Evolutionary conservation across 2,329 filamentous ascomycete genomes (phyloP).

Genomic region (Reticulascus tulasneorum): DNA sequence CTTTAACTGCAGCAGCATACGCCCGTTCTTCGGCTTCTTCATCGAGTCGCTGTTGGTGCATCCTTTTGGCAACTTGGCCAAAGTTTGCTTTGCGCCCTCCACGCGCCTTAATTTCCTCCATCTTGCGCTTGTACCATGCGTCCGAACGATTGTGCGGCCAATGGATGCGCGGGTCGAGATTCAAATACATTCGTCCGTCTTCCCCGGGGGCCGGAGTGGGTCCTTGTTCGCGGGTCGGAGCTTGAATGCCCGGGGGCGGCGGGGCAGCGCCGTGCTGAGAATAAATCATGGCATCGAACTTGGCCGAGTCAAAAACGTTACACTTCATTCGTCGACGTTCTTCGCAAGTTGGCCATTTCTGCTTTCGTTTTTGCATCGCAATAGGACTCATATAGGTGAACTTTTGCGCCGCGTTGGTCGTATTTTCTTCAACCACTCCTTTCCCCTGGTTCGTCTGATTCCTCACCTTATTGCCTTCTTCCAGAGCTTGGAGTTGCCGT

Average conservation of each 20-base stretch:
- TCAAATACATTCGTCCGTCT: conserved; percentile 34
- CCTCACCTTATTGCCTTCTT: too few relatives aligned
- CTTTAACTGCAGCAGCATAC: not conserved
- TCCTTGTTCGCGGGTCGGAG: not conserved
- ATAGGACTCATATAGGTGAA: too few relatives aligned
- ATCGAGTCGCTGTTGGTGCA: conserved; percentile 25
- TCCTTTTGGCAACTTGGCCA: conserved; percentile 38
- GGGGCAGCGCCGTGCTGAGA: conserved; percentile 10
- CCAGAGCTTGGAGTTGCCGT: too few relatives aligned
- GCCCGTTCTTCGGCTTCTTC: conserved; percentile 10
- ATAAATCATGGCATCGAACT: conserved; percentile 16
- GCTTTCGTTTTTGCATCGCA: not conserved
- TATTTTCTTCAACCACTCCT: too few relatives aligned
- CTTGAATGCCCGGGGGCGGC: conserved; percentile 6
- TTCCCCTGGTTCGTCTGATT: too few relatives aligned
- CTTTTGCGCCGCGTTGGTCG: not conserved
- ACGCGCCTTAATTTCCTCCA: conserved; percentile 44
- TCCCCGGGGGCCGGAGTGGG: conserved; percentile 7
- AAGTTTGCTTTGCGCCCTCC: conserved; percentile 48
- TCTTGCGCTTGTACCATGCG: conserved; percentile 44
- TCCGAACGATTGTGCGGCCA: conserved; percentile 38
- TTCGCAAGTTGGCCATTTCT: conserved; percentile 1
- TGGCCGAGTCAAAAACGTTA: conserved; percentile 9
- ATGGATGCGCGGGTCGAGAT: conserved; percentile 49
- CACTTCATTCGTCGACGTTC: conserved; percentile 6